phyloP scores from a whole-genome alignment of 805 yeast genomes.

The Yamadazyma sp. region DNA sequence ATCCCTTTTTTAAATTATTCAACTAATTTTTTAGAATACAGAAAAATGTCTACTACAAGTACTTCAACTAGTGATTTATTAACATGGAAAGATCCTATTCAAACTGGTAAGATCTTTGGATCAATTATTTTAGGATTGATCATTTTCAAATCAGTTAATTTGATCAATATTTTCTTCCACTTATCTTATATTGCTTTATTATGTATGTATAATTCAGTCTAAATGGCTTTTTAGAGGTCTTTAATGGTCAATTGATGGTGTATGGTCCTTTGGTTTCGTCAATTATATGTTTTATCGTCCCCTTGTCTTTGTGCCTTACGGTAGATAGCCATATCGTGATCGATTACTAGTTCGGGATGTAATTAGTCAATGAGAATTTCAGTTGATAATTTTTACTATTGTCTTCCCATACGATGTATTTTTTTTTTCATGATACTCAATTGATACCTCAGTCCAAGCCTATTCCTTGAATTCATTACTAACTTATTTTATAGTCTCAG shows the following conservation, averaged over 20 bases:
- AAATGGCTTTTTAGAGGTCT: no score
- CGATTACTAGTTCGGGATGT: no score
- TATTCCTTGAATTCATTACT: neutral
- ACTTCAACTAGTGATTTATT: conserved; percentile 37
- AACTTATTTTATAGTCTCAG: conserved; percentile 42
- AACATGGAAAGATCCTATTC: conserved; percentile 73
- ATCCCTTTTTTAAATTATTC: conserved; percentile 6
- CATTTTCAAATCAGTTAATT: conserved; percentile 59
- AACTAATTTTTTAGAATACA: neutral
- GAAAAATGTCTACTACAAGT: conserved; percentile 12
- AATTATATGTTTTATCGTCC: no score
- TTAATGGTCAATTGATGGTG: no score
- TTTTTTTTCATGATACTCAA: no score
- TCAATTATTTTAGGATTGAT: conserved; percentile 53
- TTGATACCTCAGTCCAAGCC: neutral
- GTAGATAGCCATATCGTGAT: no score
- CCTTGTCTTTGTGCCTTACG: no score
- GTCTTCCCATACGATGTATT: no score
- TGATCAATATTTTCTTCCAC: conserved; percentile 59
- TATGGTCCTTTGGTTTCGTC: no score
- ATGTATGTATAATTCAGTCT: conserved; percentile 34
- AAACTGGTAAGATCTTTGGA: conserved; percentile 76
- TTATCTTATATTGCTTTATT: conserved; percentile 55
- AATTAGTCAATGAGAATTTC: no score
- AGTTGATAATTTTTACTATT: no score